These are phyloP conservation scores for Chenopodium suecicum DNA, from an alignment of 148 eudicot genomes.

Conservation along the genomic window DNA sequence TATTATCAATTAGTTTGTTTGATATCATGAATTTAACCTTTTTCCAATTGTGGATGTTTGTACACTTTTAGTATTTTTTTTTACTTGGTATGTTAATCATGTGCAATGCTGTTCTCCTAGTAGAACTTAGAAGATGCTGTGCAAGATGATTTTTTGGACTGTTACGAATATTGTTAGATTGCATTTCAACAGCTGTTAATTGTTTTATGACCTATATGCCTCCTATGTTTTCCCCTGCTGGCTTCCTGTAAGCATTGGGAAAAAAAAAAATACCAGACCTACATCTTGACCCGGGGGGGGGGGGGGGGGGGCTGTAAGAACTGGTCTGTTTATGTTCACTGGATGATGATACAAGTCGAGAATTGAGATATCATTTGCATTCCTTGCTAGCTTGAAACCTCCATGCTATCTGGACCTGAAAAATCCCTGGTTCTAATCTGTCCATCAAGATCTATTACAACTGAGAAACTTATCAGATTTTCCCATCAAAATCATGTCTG, in stretches of 20 bases:
- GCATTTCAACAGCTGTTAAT: background rate
- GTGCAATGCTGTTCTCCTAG: background rate
- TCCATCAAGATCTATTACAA: too few species aligned
- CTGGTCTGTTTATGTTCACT: background rate
- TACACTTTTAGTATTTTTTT: background rate
- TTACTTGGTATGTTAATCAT: background rate
- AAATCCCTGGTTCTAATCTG: too few species aligned
- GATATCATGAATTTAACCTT: background rate
- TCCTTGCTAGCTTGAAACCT: background rate
- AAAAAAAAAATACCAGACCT: background rate
- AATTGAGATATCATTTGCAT: background rate
- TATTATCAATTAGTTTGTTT: conserved; percentile 21
- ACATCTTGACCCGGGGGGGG: background rate
- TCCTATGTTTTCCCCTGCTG: background rate
- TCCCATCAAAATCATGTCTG: too few species aligned
- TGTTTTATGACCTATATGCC: background rate
- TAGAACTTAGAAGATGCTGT: background rate
- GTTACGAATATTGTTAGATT: background rate
- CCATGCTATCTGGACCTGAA: background rate
- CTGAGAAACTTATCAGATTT: too few species aligned
- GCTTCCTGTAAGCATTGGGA: background rate
- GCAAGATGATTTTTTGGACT: background rate
- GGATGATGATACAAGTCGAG: background rate
- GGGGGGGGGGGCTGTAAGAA: background rate
- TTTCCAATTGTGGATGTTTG: conserved; percentile 3